These are phyloP conservation scores for Lactarius deliciosus DNA, from an alignment of 768 basidiomycete genomes.

Conservation along the genomic window DNA sequence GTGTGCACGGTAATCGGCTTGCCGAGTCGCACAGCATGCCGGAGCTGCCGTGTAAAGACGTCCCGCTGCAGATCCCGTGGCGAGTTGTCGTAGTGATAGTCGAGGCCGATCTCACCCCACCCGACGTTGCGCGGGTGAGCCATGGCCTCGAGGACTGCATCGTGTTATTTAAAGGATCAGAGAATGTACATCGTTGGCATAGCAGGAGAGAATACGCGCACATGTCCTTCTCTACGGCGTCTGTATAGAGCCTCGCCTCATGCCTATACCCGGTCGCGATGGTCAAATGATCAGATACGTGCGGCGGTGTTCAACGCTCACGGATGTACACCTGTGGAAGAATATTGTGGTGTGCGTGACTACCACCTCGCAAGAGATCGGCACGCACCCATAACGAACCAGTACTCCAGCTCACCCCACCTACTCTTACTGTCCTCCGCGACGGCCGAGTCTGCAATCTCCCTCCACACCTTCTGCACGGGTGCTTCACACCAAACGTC, in stretches of 20 bases:
- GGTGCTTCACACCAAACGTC: constrained; percentile 92
- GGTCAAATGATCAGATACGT: neutral
- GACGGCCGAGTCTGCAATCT: constrained; percentile 70
- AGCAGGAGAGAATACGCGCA: constrained; percentile 36
- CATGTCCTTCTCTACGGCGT: constrained; percentile 69
- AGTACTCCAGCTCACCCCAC: constrained; percentile 75
- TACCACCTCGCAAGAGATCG: neutral
- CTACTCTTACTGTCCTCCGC: constrained; percentile 44
- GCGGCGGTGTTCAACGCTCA: constrained; percentile 38
- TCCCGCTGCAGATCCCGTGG: constrained; percentile 65
- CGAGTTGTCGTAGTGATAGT: constrained; percentile 81
- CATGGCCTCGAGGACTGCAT: constrained; percentile 67
- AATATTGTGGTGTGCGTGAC: neutral
- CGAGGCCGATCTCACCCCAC: constrained; percentile 87
- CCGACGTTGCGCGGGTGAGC: constrained; percentile 79
- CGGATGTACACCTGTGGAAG: constrained; percentile 67
- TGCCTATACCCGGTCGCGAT: constrained; percentile 47
- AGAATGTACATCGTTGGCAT: neutral
- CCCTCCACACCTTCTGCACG: constrained; percentile 59
- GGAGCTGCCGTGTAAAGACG: constrained; percentile 68
- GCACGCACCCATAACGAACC: constrained; percentile 73
- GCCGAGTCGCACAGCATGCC: constrained; percentile 59
- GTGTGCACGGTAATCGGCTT: constrained; percentile 88
- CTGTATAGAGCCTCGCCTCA: constrained; percentile 66
- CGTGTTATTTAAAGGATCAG: neutral